A percentile compares a stretch with the other conserved stretches of the same genome.
Conservation (phyloP, 805 yeast species). For the Ogataea nitratoaversa region DNA sequence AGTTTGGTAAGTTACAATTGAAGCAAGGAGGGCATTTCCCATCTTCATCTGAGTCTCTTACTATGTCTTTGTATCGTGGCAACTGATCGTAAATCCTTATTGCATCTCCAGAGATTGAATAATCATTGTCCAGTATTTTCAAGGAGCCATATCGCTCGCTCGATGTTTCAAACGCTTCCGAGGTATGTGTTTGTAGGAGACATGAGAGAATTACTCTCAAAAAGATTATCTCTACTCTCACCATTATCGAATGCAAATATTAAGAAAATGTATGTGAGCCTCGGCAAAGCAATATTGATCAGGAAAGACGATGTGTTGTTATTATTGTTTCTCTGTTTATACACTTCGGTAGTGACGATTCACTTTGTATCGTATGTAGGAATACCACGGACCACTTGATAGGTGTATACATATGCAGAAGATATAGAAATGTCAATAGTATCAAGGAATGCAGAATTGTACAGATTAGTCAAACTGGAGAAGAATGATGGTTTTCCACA, state of each 20-base stretch:
- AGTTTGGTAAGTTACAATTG: slow-evolving; percentile 90
- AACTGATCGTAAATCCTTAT: neutral
- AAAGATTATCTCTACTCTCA: neutral
- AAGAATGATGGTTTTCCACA: too few species aligned
- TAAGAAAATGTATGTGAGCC: too few species aligned
- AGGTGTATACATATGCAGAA: too few species aligned
- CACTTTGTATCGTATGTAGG: too few species aligned
- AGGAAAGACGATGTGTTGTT: too few species aligned
- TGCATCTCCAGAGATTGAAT: neutral
- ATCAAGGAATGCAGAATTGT: too few species aligned
- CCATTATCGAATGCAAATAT: neutral
- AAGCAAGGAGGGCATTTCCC: slow-evolving; percentile 85
- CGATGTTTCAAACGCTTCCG: neutral
- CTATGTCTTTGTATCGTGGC: neutral
- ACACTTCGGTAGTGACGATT: too few species aligned
- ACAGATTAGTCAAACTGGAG: too few species aligned
- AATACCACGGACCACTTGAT: too few species aligned
- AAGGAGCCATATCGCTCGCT: neutral
- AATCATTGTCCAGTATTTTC: neutral
- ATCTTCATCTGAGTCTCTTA: slow-evolving; percentile 1
- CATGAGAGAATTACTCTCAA: neutral
- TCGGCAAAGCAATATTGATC: too few species aligned
- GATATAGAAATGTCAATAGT: too few species aligned
- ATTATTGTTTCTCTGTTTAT: too few species aligned
- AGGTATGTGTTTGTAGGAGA: neutral